A percentile compares a stretch with the other conserved stretches of the same genome.
Conservation (phyloP, 1,284 basidiomycete species). For the Heliocybe sulcata region DNA sequence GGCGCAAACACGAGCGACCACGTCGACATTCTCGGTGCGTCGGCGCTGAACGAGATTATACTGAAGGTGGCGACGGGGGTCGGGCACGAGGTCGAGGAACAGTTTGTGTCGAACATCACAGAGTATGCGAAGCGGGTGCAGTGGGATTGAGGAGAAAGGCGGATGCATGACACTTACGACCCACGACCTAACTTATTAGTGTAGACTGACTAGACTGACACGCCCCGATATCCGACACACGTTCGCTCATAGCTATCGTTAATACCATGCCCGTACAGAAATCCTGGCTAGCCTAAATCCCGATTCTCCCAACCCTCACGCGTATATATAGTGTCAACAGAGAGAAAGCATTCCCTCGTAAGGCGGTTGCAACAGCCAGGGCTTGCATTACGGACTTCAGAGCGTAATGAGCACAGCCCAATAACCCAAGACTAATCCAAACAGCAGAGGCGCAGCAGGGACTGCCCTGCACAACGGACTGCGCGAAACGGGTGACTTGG, state of each 20-base stretch:
- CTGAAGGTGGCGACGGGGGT: conserved; percentile 81
- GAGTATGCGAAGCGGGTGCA: conserved; percentile 70
- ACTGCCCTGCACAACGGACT: too few relatives aligned
- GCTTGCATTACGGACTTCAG: too few relatives aligned
- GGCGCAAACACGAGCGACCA: conserved; percentile 90
- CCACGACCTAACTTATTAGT: not conserved
- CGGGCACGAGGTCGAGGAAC: conserved; percentile 64
- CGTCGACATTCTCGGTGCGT: conserved; percentile 90
- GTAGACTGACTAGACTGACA: not conserved
- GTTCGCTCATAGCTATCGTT: too few relatives aligned
- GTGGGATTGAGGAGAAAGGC: conserved; percentile 52
- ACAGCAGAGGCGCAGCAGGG: too few relatives aligned
- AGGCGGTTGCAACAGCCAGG: too few relatives aligned
- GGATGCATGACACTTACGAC: not conserved
- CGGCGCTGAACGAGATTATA: conserved; percentile 85
- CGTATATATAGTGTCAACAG: too few relatives aligned
- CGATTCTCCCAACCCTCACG: not conserved
- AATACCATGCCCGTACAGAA: not conserved
- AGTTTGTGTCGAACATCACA: conserved; percentile 74
- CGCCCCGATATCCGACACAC: too few relatives aligned
- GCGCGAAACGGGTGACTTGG: too few relatives aligned
- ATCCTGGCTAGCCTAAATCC: not conserved
- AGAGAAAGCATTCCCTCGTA: too few relatives aligned
- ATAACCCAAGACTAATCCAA: too few relatives aligned
- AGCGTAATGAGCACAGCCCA: too few relatives aligned